Percentiles rank a stretch among this genome's conserved stretches.
These are phyloP conservation scores for Glycyrrhiza uralensis DNA, from an alignment of 306 rosid species.

Conservation along the genomic window DNA sequence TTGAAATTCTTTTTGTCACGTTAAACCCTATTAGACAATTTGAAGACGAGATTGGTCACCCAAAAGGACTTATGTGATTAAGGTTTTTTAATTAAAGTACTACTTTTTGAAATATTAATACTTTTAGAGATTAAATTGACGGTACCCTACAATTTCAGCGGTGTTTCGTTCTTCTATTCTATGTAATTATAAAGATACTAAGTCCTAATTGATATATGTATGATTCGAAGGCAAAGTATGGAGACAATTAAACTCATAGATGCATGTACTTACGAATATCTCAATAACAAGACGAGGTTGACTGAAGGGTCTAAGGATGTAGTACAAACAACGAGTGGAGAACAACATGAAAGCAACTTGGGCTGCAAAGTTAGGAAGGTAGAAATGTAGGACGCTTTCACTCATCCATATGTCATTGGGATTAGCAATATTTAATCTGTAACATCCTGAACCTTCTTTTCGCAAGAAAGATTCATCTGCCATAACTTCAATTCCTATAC, in stretches of 20 bases:
- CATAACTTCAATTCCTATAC: neutral
- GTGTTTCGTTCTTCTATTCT: no score
- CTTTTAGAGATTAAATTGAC: no score
- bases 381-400: neutral
- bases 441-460: neutral
- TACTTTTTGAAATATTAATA: no score
- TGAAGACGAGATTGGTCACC: no score
- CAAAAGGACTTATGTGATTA: no score
- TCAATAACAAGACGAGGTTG: constrained; percentile 37
- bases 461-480: neutral
- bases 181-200: no score
- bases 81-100: no score
- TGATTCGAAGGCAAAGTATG: neutral
- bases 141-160: no score
- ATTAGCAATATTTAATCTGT: neutral
- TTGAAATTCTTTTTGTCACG: no score
- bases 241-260: neutral
- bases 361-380: constrained; percentile 18
- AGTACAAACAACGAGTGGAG: neutral
- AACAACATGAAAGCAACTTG: constrained; percentile 19
- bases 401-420: constrained; percentile 24
- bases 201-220: neutral
- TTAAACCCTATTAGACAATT: no score
- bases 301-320: constrained; percentile 25
- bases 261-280: constrained; percentile 19